Evolutionary conservation across 2,329 filamentous ascomycete species (phyloP).

Genomic region (Cladosporium sp.): DNA sequence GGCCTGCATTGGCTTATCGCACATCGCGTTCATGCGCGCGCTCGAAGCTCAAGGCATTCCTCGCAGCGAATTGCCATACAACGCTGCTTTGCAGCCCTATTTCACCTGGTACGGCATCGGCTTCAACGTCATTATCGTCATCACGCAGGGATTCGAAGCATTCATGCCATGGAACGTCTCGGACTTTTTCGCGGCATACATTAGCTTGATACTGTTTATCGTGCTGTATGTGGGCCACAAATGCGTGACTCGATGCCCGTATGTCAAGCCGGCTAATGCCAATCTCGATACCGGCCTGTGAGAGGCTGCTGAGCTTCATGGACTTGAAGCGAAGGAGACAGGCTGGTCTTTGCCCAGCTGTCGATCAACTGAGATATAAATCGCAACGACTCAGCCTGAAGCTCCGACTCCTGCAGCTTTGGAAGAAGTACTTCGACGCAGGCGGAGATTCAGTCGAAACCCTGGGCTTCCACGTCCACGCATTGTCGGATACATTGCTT

Average conservation of each 20-base stretch:
- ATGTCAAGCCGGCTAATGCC: constrained; percentile 45
- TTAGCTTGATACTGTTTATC: constrained; percentile 72
- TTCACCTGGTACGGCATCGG: constrained; percentile 67
- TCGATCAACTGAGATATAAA: not conserved
- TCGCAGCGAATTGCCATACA: constrained; percentile 68
- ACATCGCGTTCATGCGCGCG: constrained; percentile 71
- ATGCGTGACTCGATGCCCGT: constrained; percentile 52
- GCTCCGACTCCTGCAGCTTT: not conserved
- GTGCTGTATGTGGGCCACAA: constrained; percentile 73
- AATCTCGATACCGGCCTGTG: constrained; percentile 44
- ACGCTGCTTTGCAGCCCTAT: constrained; percentile 69
- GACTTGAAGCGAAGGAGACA: not conserved
- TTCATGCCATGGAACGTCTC: constrained; percentile 72
- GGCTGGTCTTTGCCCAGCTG: not conserved
- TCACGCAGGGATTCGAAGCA: constrained; percentile 75
- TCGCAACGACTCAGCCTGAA: not conserved
- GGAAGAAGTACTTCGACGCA: not conserved
- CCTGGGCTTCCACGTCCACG: not conserved
- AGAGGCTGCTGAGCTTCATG: not conserved
- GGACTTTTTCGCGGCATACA: constrained; percentile 72
- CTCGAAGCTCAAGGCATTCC: constrained; percentile 68
- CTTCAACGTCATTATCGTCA: constrained; percentile 69
- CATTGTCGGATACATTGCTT: not conserved
- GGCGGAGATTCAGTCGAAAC: not conserved
- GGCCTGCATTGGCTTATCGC: constrained; percentile 68